phyloP scores from a whole-genome alignment of 257 asterid genomes.

The Eucommia ulmoides region DNA sequence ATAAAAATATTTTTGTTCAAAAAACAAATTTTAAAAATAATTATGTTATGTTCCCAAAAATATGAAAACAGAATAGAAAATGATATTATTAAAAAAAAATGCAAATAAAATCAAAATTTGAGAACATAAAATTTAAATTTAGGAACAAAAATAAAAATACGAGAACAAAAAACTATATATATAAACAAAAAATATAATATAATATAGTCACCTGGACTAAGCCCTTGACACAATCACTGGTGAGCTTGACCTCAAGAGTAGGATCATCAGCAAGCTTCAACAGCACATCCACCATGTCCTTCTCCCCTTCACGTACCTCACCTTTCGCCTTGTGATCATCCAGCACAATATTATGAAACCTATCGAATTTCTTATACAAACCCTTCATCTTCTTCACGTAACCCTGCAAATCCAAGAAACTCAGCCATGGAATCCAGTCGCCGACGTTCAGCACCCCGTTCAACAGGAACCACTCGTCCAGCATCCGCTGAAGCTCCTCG shows the following conservation, averaged over 20 bases:
- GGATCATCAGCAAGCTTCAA: conserved; percentile 22
- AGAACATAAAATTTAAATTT: too few species aligned
- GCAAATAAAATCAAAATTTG: too few species aligned
- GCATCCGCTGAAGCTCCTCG: conserved; percentile 13
- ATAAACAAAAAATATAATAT: not conserved
- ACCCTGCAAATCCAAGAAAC: conserved; percentile 31
- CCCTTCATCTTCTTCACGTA: conserved; percentile 25
- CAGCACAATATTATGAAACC: conserved; percentile 19
- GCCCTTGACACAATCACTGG: conserved; percentile 24
- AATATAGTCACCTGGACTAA: conserved; percentile 18
- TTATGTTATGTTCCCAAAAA: too few species aligned
- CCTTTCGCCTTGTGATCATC: conserved; percentile 24
- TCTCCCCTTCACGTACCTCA: not conserved
- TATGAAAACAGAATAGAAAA: too few species aligned
- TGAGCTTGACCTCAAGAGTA: conserved; percentile 23
- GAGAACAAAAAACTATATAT: too few species aligned
- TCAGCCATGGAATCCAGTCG: conserved; percentile 46
- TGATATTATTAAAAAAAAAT: too few species aligned
- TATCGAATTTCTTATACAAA: conserved; percentile 11
- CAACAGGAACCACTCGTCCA: conserved; percentile 23
- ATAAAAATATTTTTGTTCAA: too few species aligned
- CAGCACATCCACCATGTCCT: conserved; percentile 17
- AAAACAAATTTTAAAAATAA: too few species aligned
- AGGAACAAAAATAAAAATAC: too few species aligned
- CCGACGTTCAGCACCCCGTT: conserved; percentile 22